Base-by-base conservation (phyloP, 805 yeast genomes). In the Wickerhamomyces pijperi region DNA sequence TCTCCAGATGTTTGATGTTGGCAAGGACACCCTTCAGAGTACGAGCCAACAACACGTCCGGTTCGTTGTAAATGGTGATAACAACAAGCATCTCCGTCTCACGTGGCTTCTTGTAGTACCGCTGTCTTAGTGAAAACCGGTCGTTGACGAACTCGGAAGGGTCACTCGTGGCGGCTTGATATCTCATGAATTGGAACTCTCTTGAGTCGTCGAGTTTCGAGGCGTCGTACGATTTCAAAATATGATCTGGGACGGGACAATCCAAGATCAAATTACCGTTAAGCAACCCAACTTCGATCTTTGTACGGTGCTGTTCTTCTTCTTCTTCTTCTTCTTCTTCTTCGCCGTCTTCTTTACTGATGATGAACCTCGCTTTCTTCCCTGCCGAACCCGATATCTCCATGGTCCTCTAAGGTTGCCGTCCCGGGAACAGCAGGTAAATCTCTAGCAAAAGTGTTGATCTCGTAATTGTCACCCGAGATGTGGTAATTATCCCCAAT, bases 81-180 rank as follows among this genome's bases (percentile, higher is more conserved):
- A 85, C 92, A 39, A 88, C 76, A 73, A 86, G 65, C 28, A 88
- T 61, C 58, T 92, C 97, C 0, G 96, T 90, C 45, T 71, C 69
- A 47, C 97, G 72, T 2, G 92, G 90, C 31, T 75, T 78, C 33
- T 70, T 63, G 55, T 85, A 90, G 50, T 84, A 76, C 34, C 74
- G 71, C 54, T 87, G 97, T 49, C 98, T 72, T 25, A 90, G 65
- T n/a, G 81, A 78, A 63, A 84, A 92, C 49, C 76, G 73, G 45
- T 71, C 71, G 9, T 49, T 47, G 16, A 59, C 63, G 53, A 83
- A 84, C 40, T 79, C 75, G 11, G 74, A 67, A 0, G 97, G 97
- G 46, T 90, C 94, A 57, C 95, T 82, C 1, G 97, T 90, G 17
- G 84, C 87, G 0, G 96, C 97, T 41, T 92, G 85, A 60, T 88